These are phyloP conservation scores for Odonthalia washingtoniensis DNA, from an alignment of 31 red algal species.

Conservation along the genomic window DNA sequence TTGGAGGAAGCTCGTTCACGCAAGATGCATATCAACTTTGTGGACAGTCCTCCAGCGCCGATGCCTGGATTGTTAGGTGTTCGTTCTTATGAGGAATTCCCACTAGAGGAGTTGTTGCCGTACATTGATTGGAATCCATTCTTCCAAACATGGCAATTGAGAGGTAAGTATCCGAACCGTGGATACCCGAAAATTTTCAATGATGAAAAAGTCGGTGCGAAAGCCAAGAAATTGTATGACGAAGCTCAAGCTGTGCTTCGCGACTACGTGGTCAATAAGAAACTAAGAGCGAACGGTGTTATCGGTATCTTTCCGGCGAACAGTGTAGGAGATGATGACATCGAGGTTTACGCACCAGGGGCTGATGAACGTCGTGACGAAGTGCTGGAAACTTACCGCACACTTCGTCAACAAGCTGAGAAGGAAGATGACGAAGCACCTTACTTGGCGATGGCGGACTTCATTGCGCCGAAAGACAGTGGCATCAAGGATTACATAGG, in stretches of 20 bases:
- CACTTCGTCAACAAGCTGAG: conserved; percentile 83
- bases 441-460: conserved; percentile 85
- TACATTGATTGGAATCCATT: conserved; percentile 97
- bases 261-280: conserved; percentile 72
- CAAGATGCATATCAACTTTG: conserved; percentile 76
- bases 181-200: conserved; percentile 94
- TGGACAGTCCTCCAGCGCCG: conserved; percentile 45
- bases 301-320: conserved; percentile 87
- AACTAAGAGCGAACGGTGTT: conserved; percentile 72
- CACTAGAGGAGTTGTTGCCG: conserved; percentile 51
- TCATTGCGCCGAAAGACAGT: conserved; percentile 77
- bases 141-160: conserved; percentile 92
- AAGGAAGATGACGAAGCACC: conserved; percentile 81
- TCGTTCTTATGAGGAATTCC: conserved; percentile 61
- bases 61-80: conserved; percentile 60
- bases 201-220: conserved; percentile 75
- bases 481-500: conserved; percentile 87
- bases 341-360: conserved; percentile 82
- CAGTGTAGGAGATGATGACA: conserved; percentile 74
- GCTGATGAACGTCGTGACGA: conserved; percentile 59
- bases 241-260: conserved; percentile 70
- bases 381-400: conserved; percentile 53
- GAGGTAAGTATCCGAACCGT: conserved; percentile 94
- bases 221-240: conserved; percentile 86
- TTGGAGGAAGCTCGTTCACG: conserved; percentile 60